Conservation (phyloP, 345 rosid species). For the Chamaenerion angustifolium region DNA sequence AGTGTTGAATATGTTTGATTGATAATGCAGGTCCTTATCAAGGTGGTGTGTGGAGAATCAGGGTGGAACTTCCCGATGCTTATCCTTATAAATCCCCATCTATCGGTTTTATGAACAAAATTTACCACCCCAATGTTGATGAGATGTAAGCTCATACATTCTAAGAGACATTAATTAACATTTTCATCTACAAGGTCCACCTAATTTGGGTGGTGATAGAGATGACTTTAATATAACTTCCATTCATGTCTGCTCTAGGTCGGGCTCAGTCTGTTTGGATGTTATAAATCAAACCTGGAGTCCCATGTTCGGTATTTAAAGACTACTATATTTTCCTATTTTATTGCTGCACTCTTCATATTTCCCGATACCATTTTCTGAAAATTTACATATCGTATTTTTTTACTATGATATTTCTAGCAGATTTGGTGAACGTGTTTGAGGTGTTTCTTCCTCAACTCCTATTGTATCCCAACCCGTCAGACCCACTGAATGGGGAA, state of each 20-base stretch:
- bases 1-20: background rate
- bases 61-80: slow-evolving; percentile 92
- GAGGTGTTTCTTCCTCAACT: slow-evolving; percentile 97
- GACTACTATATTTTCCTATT: background rate
- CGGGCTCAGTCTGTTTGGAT: slow-evolving; percentile 92
- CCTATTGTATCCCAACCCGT: slow-evolving; percentile 86
- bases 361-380: background rate
- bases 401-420: slow-evolving; percentile 1
- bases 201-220: too few species aligned
- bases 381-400: slow-evolving; percentile 1
- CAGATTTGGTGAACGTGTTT: slow-evolving; percentile 91
- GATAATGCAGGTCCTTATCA: slow-evolving; percentile 54
- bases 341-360: background rate
- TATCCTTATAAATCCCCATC: slow-evolving; percentile 99
- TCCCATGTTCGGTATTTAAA: slow-evolving; percentile 85
- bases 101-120: slow-evolving; percentile 81
- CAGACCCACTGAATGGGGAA: slow-evolving; percentile 92
- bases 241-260: slow-evolving; percentile 33
- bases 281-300: slow-evolving; percentile 97
- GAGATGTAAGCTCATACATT: slow-evolving; percentile 51
- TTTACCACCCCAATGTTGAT: slow-evolving; percentile 97
- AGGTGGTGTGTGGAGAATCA: slow-evolving; percentile 90
- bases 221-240: too few species aligned
- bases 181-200: background rate
- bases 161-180: background rate